phyloP scores from a whole-genome alignment of 345 rosid genomes.

The Arabidopsis suecica region DNA sequence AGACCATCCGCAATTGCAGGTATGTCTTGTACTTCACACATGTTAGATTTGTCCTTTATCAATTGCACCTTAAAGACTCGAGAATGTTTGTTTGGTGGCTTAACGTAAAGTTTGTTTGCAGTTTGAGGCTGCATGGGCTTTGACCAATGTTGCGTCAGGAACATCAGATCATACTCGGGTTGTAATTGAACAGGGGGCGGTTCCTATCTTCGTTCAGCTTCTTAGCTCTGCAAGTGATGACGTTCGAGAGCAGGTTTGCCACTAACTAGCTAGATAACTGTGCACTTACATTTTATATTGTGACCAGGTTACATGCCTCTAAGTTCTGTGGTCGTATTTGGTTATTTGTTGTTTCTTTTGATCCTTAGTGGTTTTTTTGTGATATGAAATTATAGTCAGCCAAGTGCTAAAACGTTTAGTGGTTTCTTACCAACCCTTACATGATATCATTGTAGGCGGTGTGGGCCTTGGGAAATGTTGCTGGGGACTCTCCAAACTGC shows the following conservation, averaged over 20 bases:
- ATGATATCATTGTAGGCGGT: slow-evolving; percentile 55
- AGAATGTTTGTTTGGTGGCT: slow-evolving; percentile 12
- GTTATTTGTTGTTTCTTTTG: slow-evolving; percentile 5
- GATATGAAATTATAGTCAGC: slow-evolving; percentile 19
- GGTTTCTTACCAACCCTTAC: slow-evolving; percentile 22
- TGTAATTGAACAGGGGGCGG: slow-evolving; percentile 83
- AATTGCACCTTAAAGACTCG: slow-evolving; percentile 11
- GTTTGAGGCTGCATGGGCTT: slow-evolving; percentile 96
- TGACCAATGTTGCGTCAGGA: slow-evolving; percentile 90
- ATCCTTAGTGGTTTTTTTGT: neutral
- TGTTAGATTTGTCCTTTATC: slow-evolving; percentile 12
- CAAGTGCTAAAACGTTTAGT: slow-evolving; percentile 19
- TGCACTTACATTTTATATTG: slow-evolving; percentile 11
- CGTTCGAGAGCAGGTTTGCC: slow-evolving; percentile 81
- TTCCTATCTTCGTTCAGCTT: slow-evolving; percentile 80
- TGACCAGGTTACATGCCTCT: slow-evolving; percentile 10
- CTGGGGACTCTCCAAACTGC: slow-evolving; percentile 76
- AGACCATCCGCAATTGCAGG: slow-evolving; percentile 82
- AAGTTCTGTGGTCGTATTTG: slow-evolving; percentile 1
- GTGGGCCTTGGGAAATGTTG: slow-evolving; percentile 86
- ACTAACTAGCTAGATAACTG: slow-evolving; percentile 25
- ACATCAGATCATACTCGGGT: slow-evolving; percentile 85
- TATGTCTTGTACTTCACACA: slow-evolving; percentile 35
- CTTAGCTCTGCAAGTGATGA: slow-evolving; percentile 84
- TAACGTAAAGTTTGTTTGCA: slow-evolving; percentile 43